Conservation (phyloP, 192 early-diverging fungal species). For the Phlyctochytrium arcticum region DNA sequence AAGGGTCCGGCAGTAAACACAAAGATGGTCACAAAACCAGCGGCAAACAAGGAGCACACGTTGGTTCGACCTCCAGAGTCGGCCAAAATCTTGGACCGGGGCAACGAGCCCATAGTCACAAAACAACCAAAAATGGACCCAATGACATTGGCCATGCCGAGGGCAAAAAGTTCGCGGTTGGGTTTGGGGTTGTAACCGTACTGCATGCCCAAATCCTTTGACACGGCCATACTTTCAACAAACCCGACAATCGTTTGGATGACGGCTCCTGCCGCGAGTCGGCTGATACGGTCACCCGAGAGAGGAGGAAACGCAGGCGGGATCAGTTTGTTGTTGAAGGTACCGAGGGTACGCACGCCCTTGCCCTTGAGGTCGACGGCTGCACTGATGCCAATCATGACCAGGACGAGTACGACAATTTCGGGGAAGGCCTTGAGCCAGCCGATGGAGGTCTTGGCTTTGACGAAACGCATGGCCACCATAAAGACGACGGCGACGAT, state of each 20-base stretch:
- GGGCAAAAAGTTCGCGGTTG: constrained; percentile 42
- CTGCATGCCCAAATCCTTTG: constrained; percentile 31
- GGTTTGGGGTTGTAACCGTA: constrained; percentile 36
- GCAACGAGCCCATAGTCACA: constrained; percentile 77
- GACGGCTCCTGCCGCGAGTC: constrained; percentile 26
- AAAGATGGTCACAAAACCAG: constrained; percentile 64
- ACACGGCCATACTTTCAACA: constrained; percentile 37
- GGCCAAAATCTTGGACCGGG: constrained; percentile 87
- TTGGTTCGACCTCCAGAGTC: constrained; percentile 77
- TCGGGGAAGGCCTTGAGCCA: constrained; percentile 11
- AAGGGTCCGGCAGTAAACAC: constrained; percentile 67
- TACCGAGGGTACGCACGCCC: constrained; percentile 34
- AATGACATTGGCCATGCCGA: constrained; percentile 41
- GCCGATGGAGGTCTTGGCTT: constrained; percentile 8
- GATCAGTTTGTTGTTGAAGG: constrained; percentile 23
- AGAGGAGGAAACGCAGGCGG: constrained; percentile 21
- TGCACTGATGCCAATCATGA: constrained; percentile 32
- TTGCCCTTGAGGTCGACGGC: constrained; percentile 17
- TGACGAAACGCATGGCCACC: constrained; percentile 5
- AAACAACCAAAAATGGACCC: constrained; percentile 38
- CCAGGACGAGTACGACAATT: constrained; percentile 28
- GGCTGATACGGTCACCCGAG: constrained; percentile 13
- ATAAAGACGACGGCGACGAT: constrained; percentile 25
- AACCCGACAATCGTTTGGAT: constrained; percentile 39
- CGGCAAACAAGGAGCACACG: constrained; percentile 69